Conservation (phyloP, 1,284 basidiomycete genomes). For the Cryptococcus sp. region DNA sequence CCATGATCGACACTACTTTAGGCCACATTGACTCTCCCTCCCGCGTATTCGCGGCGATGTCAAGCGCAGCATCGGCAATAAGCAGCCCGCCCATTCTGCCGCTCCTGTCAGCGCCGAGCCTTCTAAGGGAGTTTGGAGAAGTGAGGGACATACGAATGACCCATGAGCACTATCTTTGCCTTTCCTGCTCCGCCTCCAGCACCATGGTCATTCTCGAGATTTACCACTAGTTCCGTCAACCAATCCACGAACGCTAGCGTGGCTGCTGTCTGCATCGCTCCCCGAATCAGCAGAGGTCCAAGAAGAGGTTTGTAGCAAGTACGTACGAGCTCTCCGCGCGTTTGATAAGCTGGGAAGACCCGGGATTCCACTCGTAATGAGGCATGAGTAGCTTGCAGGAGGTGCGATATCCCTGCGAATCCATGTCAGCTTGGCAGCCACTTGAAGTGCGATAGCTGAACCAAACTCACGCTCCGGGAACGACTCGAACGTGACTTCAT, state of each 20-base stretch:
- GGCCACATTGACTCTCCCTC: conserved; percentile 49
- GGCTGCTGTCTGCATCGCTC: conserved; percentile 65
- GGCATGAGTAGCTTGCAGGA: conserved; percentile 60
- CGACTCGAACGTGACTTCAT: conserved; percentile 53
- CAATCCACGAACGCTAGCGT: conserved; percentile 83
- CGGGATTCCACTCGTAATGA: conserved; percentile 66
- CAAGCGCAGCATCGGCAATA: conserved; percentile 77
- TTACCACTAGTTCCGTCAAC: conserved; percentile 77
- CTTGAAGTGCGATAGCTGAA: background rate
- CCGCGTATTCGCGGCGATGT: conserved; percentile 60
- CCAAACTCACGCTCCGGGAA: conserved; percentile 48
- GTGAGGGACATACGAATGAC: conserved; percentile 69
- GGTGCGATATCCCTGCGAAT: conserved; percentile 66
- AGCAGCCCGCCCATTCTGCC: conserved; percentile 85
- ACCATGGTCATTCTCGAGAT: conserved; percentile 70
- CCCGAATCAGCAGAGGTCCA: background rate
- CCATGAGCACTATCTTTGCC: conserved; percentile 81
- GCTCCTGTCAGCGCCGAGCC: background rate
- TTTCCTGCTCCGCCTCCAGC: conserved; percentile 69
- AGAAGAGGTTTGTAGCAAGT: background rate
- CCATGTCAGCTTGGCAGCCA: background rate
- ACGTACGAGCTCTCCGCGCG: conserved; percentile 80
- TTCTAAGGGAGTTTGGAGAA: background rate
- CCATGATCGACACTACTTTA: conserved; percentile 45
- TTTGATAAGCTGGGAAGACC: conserved; percentile 90